These are phyloP conservation scores for Nicotiana rustica DNA, from an alignment of 305 asterid genomes.

Conservation along the genomic window DNA sequence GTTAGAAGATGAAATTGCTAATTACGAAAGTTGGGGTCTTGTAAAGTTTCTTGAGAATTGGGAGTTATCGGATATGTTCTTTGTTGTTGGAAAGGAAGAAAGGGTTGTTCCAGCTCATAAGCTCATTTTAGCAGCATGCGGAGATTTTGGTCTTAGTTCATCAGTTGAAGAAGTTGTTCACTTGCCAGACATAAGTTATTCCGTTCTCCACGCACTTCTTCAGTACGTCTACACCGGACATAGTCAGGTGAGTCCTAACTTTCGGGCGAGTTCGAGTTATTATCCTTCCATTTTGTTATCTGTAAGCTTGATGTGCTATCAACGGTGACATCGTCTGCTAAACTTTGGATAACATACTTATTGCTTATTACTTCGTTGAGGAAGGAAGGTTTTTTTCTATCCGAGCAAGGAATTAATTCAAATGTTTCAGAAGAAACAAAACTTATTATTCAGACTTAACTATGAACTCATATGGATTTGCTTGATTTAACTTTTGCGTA, in stretches of 20 bases:
- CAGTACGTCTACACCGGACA: conserved; percentile 80
- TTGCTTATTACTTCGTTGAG: not conserved
- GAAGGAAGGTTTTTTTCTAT: not conserved
- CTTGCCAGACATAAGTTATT: conserved; percentile 61
- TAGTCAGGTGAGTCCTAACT: conserved; percentile 64
- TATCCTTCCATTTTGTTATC: conserved; percentile 4
- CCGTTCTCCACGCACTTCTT: conserved; percentile 75
- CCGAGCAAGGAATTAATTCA: not conserved
- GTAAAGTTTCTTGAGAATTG: conserved; percentile 79
- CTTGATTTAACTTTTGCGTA: not conserved
- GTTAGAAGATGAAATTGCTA: conserved; percentile 60
- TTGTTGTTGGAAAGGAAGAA: conserved; percentile 79
- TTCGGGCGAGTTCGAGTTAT: not conserved
- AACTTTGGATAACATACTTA: not conserved
- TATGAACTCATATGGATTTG: not conserved
- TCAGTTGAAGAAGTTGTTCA: conserved; percentile 58
- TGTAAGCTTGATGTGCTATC: not conserved
- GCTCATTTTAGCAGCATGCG: conserved; percentile 78
- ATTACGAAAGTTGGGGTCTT: conserved; percentile 82
- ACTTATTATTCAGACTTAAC: not conserved
- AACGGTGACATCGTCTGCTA: not conserved
- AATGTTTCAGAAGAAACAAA: conserved; percentile 7
- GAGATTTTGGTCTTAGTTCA: conserved; percentile 61
- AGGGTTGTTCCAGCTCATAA: conserved; percentile 87
- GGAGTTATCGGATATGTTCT: conserved; percentile 81